Evolutionary conservation across 495 filamentous ascomycete genomes (phyloP).

Genomic region (Astrocystis sublimbata): DNA sequence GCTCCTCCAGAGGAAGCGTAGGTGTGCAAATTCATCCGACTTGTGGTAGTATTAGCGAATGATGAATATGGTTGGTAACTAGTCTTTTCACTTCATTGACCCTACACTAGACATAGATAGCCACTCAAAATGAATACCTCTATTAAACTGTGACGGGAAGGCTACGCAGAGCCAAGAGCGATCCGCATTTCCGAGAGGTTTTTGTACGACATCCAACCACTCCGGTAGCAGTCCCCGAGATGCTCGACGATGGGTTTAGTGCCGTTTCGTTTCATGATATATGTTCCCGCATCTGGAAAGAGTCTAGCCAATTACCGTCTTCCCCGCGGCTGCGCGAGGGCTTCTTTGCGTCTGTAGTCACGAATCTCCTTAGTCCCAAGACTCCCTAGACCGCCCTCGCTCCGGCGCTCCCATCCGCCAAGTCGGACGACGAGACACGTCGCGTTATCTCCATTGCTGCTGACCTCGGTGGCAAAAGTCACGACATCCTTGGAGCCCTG

Average conservation of each 20-base stretch:
- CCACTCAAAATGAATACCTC: background rate
- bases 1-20: no score
- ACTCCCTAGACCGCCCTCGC: constrained; percentile 83
- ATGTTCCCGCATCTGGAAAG: no score
- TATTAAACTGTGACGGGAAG: background rate
- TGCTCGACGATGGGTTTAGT: background rate
- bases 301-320: no score
- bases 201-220: background rate
- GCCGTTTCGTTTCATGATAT: background rate
- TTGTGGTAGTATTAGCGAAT: no score
- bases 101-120: no score
- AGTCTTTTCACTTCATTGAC: background rate
- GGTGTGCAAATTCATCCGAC: no score
- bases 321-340: constrained; percentile 75
- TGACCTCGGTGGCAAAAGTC: constrained; percentile 83
- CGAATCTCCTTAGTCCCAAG: constrained; percentile 87
- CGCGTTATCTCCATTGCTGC: constrained; percentile 82
- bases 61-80: no score
- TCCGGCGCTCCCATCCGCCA: constrained; percentile 92
- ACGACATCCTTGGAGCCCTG: constrained; percentile 78
- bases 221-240: background rate
- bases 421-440: constrained; percentile 91
- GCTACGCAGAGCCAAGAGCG: background rate
- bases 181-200: background rate
- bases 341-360: constrained; percentile 81